Percentiles rank a stretch among this genome's conserved stretches.
These are phyloP conservation scores for Anacardium occidentale DNA, from an alignment of 345 rosid genomes.

Conservation along the genomic window DNA sequence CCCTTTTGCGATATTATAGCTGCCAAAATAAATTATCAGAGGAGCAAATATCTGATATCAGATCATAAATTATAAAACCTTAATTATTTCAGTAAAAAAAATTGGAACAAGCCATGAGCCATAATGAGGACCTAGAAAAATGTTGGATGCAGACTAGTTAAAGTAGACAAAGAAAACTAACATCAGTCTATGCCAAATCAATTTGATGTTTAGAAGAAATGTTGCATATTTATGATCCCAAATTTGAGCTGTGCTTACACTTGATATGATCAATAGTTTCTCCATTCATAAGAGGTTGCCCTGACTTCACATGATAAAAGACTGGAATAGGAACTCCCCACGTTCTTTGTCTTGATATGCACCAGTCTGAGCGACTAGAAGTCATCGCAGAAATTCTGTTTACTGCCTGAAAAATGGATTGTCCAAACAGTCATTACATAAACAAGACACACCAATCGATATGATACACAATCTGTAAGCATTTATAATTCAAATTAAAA, in stretches of 20 bases:
- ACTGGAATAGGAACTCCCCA: conserved; percentile 99
- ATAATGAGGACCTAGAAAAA: conserved; percentile 11
- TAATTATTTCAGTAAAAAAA: not conserved
- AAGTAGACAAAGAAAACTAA: conserved; percentile 7
- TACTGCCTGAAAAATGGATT: conserved; percentile 51
- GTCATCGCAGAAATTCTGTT: conserved; percentile 93
- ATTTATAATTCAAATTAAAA: conserved; percentile 1
- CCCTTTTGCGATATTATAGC: conserved; percentile 77
- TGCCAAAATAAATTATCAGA: conserved; percentile 36
- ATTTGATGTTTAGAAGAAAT: not conserved
- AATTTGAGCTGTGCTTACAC: conserved; percentile 47
- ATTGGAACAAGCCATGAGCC: not conserved
- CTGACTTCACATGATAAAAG: conserved; percentile 71
- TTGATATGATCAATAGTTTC: conserved; percentile 80
- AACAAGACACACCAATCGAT: conserved; percentile 3
- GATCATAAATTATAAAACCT: not conserved
- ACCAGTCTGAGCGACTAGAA: conserved; percentile 94
- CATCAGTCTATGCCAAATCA: not conserved
- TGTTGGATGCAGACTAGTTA: not conserved
- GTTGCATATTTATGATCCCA: not conserved
- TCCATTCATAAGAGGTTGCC: conserved; percentile 85
- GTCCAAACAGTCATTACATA: conserved; percentile 19
- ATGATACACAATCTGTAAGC: not conserved
- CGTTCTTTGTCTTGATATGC: conserved; percentile 92
- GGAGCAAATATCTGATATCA: conserved; percentile 7